Evolutionary conservation across 139 green algal species (phyloP).

Genomic region (Haematococcus lacustris): DNA sequence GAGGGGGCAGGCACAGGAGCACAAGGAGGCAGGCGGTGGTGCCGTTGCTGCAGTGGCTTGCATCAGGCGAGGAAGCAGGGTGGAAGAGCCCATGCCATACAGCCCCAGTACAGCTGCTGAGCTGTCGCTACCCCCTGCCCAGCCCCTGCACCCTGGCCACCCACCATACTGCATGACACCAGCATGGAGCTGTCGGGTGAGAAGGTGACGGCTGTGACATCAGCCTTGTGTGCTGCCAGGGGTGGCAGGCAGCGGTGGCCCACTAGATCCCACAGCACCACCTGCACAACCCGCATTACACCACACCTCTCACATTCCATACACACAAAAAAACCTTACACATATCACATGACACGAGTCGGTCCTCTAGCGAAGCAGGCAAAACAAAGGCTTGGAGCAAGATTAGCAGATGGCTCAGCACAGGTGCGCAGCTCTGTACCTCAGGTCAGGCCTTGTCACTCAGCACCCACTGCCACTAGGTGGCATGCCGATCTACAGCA

Average conservation of each 20-base stretch:
- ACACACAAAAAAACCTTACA: background rate
- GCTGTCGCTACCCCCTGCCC: too few relatives aligned
- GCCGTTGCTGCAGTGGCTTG: background rate
- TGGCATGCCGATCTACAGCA: background rate
- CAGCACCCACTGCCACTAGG: background rate
- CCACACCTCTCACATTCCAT: background rate
- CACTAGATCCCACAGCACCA: conserved; percentile 33
- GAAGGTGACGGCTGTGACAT: conserved; percentile 28
- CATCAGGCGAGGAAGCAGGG: background rate
- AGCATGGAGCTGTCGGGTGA: conserved; percentile 30
- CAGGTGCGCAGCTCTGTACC: background rate
- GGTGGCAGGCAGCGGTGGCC: conserved; percentile 18
- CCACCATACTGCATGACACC: conserved; percentile 10
- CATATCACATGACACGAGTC: background rate
- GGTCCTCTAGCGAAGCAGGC: background rate
- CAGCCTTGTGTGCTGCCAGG: conserved; percentile 34
- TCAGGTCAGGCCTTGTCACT: background rate
- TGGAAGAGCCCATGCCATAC: background rate
- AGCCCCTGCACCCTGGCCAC: background rate
- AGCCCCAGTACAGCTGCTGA: background rate
- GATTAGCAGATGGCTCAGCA: too few relatives aligned
- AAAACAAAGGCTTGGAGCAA: background rate
- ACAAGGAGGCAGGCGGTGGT: background rate
- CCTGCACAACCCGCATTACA: background rate
- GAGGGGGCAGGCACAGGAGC: background rate